Base-by-base conservation (phyloP, 495 filamentous ascomycete genomes). In the Podospora australis region DNA sequence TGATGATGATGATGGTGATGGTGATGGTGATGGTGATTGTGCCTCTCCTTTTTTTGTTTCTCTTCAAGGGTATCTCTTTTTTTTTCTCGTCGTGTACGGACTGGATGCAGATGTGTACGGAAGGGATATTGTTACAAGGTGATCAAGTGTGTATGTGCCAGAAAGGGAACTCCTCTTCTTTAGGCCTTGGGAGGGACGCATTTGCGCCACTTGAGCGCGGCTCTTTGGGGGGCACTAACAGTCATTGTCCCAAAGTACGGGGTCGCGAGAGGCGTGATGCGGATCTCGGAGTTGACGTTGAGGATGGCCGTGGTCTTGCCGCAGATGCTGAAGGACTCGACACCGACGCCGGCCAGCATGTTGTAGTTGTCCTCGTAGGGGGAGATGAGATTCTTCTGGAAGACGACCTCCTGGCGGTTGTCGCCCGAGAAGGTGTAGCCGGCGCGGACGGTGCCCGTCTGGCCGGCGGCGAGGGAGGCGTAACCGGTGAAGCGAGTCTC, bases 201-300 rank as follows among this genome's bases (percentile, higher is more conserved):
- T 13, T 38, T 28, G 44, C 49, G 53, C 59, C 59, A 62, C 39
- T 36, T 22, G 17, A 56, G 5, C 38, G 1, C 19, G 21, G 53
- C 19, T 9, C 19, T 48, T 23, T 46, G 26, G 52, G 57, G 48
- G 26, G 25, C 7, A 36, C 60, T 57, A 56, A 64, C 58, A 45
- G 61, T 64, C 61, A 61, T 61, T 44, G 51, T 39, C 26, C 58
- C 55, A 48, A 44, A 48, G 21, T 52, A 45, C 16, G 55, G 46
- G 48, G 53, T 55, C 44, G 42, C 55, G n/a, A 61, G 54, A 25
- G 57, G 52, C 17, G 50, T 60, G 46, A 69, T 61, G 44, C 59
- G 54, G 42, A 65, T 58, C 39, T 65, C 54, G 26, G 64, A 66
- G 57, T 69, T 63, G 47, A 69, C 60, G 49, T 69, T 69, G 50